Percentiles rank a stretch among this genome's conserved stretches.
These are phyloP conservation scores for Leccinum pachyderme DNA, from an alignment of 1,284 basidiomycete genomes.

Conservation along the genomic window DNA sequence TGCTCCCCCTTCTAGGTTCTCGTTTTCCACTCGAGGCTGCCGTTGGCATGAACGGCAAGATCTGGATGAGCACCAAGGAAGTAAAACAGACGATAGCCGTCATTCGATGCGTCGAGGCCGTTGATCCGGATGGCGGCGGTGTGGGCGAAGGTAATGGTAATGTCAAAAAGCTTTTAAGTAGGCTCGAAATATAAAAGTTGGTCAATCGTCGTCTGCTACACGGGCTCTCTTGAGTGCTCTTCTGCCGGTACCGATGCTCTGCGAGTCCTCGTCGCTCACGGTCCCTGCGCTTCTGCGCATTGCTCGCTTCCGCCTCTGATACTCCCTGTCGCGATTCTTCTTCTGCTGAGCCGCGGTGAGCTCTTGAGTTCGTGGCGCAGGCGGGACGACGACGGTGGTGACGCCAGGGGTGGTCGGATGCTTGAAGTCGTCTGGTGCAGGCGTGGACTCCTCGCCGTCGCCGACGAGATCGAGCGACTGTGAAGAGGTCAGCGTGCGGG, in stretches of 20 bases:
- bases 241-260: slow-evolving; percentile 49
- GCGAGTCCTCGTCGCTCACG: slow-evolving; percentile 66
- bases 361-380: slow-evolving; percentile 62
- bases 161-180: slow-evolving; percentile 52
- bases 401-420: slow-evolving; percentile 62
- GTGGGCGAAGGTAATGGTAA: slow-evolving; percentile 46
- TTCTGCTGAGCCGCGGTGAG: slow-evolving; percentile 69
- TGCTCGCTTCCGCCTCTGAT: slow-evolving; percentile 71
- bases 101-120: slow-evolving; percentile 68
- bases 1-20: slow-evolving; percentile 70
- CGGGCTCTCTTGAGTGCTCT: slow-evolving; percentile 61
- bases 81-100: slow-evolving; percentile 65
- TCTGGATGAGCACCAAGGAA: slow-evolving; percentile 76
- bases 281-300: slow-evolving; percentile 58
- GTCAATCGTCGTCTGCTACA: slow-evolving; percentile 51
- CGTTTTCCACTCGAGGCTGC: slow-evolving; percentile 76
- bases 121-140: slow-evolving; percentile 64
- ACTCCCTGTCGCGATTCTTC: slow-evolving; percentile 70
- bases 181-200: slow-evolving; percentile 49
- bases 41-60: slow-evolving; percentile 78
- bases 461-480: slow-evolving; percentile 73
- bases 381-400: slow-evolving; percentile 72
- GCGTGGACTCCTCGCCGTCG: slow-evolving; percentile 65
- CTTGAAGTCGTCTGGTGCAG: slow-evolving; percentile 56
- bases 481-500: slow-evolving; percentile 1